Evolutionary conservation across 495 filamentous ascomycete genomes (phyloP).

Genomic region (Staphylotrichum tortipilum): DNA sequence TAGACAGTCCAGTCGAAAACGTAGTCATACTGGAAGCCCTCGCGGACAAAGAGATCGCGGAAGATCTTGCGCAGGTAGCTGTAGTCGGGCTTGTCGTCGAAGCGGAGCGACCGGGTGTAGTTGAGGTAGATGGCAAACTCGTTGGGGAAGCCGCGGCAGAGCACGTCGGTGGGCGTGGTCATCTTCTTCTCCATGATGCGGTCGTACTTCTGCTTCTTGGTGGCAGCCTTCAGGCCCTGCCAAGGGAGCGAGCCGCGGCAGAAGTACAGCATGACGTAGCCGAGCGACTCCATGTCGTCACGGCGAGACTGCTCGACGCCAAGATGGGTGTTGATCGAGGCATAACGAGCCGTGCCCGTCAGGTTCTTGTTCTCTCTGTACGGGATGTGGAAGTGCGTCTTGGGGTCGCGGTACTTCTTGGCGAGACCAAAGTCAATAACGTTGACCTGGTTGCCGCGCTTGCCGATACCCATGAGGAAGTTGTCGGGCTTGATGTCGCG

Average conservation of each 20-base stretch:
- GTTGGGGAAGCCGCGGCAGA: constrained; percentile 98
- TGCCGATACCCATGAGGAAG: constrained; percentile 99
- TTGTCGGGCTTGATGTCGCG: constrained; percentile 99
- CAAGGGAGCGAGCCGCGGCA: constrained; percentile 98
- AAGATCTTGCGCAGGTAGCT: constrained; percentile 99
- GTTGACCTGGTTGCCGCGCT: constrained; percentile 99
- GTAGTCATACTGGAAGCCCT: constrained; percentile 99
- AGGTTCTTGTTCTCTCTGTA: constrained; percentile 99
- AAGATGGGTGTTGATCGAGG: constrained; percentile 97
- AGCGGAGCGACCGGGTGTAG: constrained; percentile 97
- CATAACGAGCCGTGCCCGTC: constrained; percentile 97
- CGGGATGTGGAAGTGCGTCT: constrained; percentile 99
- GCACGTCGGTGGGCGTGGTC: constrained; percentile 98
- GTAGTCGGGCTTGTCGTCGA: constrained; percentile 99
- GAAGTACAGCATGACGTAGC: constrained; percentile 99
- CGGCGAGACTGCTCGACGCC: constrained; percentile 98
- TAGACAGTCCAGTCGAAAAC: constrained; percentile 99
- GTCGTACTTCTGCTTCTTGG: constrained; percentile 99
- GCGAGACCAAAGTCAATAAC: constrained; percentile 99
- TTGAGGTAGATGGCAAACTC: constrained; percentile 99
- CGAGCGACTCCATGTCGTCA: constrained; percentile 99
- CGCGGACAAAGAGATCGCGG: constrained; percentile 97
- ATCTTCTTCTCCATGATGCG: constrained; percentile 99
- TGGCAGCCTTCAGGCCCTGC: constrained; percentile 99
- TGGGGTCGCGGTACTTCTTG: constrained; percentile 99